These are phyloP conservation scores for Tolypocladium sp. DNA, from an alignment of 2,329 filamentous ascomycete species.

Conservation along the genomic window DNA sequence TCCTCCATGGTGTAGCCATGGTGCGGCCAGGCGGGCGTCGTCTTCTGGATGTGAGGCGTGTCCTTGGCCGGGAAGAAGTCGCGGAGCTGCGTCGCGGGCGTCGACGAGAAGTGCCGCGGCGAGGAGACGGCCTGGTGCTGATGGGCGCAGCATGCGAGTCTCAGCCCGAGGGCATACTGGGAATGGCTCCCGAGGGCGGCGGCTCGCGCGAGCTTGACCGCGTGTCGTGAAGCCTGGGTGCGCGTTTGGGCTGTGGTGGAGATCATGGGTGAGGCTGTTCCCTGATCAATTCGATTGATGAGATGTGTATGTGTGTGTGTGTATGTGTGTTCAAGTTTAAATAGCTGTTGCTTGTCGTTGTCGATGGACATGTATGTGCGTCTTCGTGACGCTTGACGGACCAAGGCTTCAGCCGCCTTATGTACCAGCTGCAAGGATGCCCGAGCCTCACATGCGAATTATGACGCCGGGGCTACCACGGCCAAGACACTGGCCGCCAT, in stretches of 20 bases:
- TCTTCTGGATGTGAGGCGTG: constrained; percentile 51
- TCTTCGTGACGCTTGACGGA: neutral
- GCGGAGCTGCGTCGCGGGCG: constrained; percentile 32
- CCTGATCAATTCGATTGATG: neutral
- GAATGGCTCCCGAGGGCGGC: constrained; percentile 2
- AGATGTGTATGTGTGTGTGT: neutral
- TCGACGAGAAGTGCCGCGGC: constrained; percentile 39
- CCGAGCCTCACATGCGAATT: neutral
- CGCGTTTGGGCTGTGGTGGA: constrained; percentile 14
- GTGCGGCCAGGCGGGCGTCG: constrained; percentile 60
- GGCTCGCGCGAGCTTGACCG: constrained; percentile 11
- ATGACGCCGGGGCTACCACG: neutral
- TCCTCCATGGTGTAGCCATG: constrained; percentile 69
- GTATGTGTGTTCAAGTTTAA: neutral
- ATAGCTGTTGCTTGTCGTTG: neutral
- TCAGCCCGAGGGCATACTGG: constrained; percentile 4
- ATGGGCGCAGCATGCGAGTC: constrained; percentile 6
- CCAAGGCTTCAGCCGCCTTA: neutral
- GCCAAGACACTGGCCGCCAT: neutral
- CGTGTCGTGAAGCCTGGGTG: constrained; percentile 13
- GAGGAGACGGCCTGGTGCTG: neutral
- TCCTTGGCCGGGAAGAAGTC: constrained; percentile 56
- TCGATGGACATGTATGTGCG: neutral
- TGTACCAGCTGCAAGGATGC: neutral
- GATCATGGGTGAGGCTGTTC: constrained; percentile 12